phyloP scores from a whole-genome alignment of 2,329 filamentous ascomycete genomes.

The Fusarium azukiicola region DNA sequence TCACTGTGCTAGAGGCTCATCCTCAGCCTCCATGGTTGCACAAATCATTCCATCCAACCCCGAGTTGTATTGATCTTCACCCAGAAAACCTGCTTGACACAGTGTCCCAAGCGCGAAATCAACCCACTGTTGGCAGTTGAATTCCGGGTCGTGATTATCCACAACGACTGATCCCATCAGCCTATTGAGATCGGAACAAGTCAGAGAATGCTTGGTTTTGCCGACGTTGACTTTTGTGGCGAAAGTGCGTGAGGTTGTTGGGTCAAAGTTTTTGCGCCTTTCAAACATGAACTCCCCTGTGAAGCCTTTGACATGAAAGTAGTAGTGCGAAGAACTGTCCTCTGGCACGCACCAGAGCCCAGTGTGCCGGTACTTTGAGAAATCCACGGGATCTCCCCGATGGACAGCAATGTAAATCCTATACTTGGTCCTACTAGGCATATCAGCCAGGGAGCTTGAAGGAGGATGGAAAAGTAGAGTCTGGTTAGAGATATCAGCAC shows the following conservation, averaged over 20 bases:
- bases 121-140: not conserved
- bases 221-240: not conserved
- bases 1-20: not conserved
- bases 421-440: not conserved
- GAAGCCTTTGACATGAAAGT: not conserved
- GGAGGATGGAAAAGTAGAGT: no score
- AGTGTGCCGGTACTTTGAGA: not conserved
- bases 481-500: no score
- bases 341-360: not conserved
- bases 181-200: not conserved
- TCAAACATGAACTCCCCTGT: not conserved
- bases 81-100: not conserved
- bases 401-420: not conserved
- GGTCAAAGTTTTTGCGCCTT: not conserved
- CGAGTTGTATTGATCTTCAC: not conserved
- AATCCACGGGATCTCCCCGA: not conserved
- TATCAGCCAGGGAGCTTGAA: not conserved
- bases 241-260: not conserved
- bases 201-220: not conserved
- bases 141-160: not conserved
- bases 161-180: not conserved
- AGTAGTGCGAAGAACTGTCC: not conserved
- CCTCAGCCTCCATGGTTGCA: not conserved
- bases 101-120: not conserved
- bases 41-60: not conserved